Evolutionary conservation across 139 green algal genomes (phyloP).

Genomic region (Chlamydomonas sp.): DNA sequence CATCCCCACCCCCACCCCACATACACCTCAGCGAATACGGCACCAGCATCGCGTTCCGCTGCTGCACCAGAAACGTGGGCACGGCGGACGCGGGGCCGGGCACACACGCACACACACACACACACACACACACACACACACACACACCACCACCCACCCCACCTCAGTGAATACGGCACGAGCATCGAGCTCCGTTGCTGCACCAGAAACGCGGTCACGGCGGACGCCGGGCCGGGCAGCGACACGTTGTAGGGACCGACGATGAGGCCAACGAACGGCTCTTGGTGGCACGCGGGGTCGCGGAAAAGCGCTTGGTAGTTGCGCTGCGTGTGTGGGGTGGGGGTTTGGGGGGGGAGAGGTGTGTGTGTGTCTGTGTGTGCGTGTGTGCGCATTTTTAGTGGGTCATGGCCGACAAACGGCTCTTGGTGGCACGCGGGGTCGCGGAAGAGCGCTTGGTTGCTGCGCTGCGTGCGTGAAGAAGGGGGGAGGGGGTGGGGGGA

Average conservation of each 20-base stretch:
- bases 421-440: conserved; percentile 37
- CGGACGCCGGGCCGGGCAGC: conserved; percentile 37
- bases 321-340: no score
- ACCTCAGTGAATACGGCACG: conserved; percentile 24
- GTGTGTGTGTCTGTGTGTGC: no score
- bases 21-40: conserved; percentile 25
- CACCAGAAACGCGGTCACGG: conserved; percentile 35
- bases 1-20: no score
- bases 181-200: conserved; percentile 17
- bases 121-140: no score
- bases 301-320: conserved; percentile 77
- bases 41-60: conserved; percentile 12
- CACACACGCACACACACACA: no score
- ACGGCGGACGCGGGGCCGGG: conserved; percentile 31
- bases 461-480: no score
- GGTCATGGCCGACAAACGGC: conserved; percentile 72
- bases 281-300: conserved; percentile 29
- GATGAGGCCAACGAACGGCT: conserved; percentile 78
- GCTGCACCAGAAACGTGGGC: conserved; percentile 32
- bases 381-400: no score
- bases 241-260: conserved; percentile 67
- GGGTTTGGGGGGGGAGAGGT: no score
- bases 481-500: no score
- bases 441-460: conserved; percentile 73
- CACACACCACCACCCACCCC: no score